Conservation (phyloP, 2,329 filamentous ascomycete genomes). For the Nemania serpens region DNA sequence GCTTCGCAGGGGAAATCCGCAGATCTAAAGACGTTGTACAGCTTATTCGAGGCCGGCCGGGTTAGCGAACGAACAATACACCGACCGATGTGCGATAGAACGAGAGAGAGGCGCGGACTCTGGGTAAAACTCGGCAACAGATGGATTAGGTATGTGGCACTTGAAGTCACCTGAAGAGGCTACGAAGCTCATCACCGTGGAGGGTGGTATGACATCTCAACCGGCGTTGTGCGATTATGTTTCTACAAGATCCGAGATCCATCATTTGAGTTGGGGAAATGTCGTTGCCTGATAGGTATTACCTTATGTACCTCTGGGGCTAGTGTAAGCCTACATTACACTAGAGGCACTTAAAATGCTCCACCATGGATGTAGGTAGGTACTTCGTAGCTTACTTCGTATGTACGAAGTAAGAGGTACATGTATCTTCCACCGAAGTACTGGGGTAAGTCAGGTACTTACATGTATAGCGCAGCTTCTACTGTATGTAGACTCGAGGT, state of each 20-base stretch:
- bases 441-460: no score
- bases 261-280: slow-evolving; percentile 6
- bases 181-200: background rate
- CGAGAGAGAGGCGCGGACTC: background rate
- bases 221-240: background rate
- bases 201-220: slow-evolving; percentile 13
- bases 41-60: background rate
- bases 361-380: no score
- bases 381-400: no score
- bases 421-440: no score
- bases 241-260: slow-evolving; percentile 5
- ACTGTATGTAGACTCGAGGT: no score
- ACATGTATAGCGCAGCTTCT: no score
- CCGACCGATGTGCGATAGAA: slow-evolving; percentile 3
- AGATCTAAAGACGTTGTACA: slow-evolving; percentile 8
- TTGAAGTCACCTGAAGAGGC: no score
- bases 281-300: slow-evolving; percentile 13
- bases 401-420: no score
- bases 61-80: background rate
- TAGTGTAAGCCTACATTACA: no score
- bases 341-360: no score
- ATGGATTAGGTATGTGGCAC: slow-evolving; percentile 1
- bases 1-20: background rate
- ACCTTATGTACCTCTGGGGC: background rate
- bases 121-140: slow-evolving; percentile 4